Base-by-base conservation (phyloP, 768 basidiomycete genomes). In the Tephrocybe sp. region DNA sequence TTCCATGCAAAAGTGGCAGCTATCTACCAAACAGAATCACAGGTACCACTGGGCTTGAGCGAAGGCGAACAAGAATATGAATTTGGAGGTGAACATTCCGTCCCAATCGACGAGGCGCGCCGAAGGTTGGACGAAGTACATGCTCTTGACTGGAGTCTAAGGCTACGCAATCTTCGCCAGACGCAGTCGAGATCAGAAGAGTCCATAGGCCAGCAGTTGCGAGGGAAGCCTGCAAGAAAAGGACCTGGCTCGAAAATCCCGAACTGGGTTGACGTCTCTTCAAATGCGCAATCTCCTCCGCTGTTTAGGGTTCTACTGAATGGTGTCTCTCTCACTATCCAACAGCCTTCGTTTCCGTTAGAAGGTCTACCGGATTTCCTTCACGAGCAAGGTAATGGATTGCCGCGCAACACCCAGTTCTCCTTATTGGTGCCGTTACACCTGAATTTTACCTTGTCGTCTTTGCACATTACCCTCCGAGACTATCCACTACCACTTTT, bases 401-500 rank as follows among this genome's bases (percentile, higher is more conserved):
- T 95, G 44, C 90, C 91, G 3, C 67, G 65, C 13, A 78, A 86
- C 45, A 87, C 85, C 0, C 58, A 79, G 56, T 97, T 86, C 63
- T 84, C 88, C 10, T 73, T 97, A 21, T 75, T 97, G 55, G 69
- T 95, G 16, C 94, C 94, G 3, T 66, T 97, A 57, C 86, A 93
- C 60, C 64, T 98, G 16, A 75, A 78, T 29, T 82, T 91, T 65
- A 73, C 79, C 1, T 70, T 91, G 44, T 70, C 76, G 3, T 76
- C 81, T n/a, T 66, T 84, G 15, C 75, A 75, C 40, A 69, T 83
- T 37, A 77, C 78, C 3, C 73, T 94, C 8, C 84, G 94, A 25
- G 93, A 95, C 68, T 94, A 95, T 67, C 91, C 94, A 2, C 67
- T 97, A 25, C 92, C 94, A 1, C 64, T 97, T 44, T 67, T 93